Base-by-base conservation (phyloP, 768 basidiomycete genomes). In the Dentipellis sp. region DNA sequence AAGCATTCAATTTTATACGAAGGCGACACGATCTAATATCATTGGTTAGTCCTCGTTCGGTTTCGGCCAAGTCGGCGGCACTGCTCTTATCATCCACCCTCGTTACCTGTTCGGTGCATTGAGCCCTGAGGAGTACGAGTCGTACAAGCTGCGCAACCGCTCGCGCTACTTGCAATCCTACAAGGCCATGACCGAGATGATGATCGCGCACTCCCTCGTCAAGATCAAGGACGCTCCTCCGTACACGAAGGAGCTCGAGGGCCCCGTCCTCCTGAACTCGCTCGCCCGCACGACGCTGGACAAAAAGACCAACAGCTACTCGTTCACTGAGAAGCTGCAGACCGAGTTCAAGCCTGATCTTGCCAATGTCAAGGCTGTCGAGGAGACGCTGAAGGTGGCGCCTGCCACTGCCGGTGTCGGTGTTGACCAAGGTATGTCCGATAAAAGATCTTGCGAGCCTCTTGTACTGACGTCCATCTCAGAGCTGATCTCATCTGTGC, bases 51-150 rank as follows among this genome's bases (percentile, higher is more conserved):
- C 92, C 1, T 94, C 91, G 12, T 95, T 95, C 72, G 95, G 97
- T 60, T 98, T 98, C 75, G 94, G 97, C 64, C 97, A 97, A 80
- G 95, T 97, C 59, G 97, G 97, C 53, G 97, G 97, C 54, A 89
- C 84, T 56, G 89, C 86, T 46, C 78, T 94, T 61, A 76, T 97
- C 64, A 67, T 98, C 51, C 86, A 98, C 68, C 94, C 97, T 59
- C 88, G 91, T 62, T 91, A 91, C 73, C 78, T 97, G 60, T 84
- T 94, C 60, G 95, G 87, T 40, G 78, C 88, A 10, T 74, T 97
- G 38, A 84, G 93, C 58, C 82, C 91, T 1, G 75, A 81, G n/a
- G 69, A 76, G 58, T 94, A 94, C 64, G 80, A 83, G 52, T 72
- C 75, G n/a, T 98, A 99, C 77, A 79, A 77, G 69, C 69, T 68